A percentile compares a stretch with the other conserved stretches of the same genome.
Conservation (phyloP, 2,329 filamentous ascomycete species). For the Gremmenia infestans region DNA sequence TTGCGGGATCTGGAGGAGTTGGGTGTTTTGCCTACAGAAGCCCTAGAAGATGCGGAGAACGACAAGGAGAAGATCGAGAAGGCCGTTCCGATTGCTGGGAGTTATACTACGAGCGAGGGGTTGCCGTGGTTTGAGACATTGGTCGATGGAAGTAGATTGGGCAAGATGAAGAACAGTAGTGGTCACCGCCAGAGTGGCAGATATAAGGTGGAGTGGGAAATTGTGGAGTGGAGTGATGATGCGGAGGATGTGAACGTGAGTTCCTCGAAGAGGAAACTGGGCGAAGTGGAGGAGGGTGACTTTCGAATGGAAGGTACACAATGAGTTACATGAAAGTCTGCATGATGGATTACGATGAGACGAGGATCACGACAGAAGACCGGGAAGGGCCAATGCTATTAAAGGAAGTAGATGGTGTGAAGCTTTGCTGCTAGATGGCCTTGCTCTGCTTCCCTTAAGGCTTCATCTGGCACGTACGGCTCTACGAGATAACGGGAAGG, state of each 20-base stretch:
- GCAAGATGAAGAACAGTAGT: slow-evolving; percentile 57
- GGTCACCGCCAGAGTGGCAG: slow-evolving; percentile 51
- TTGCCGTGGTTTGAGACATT: slow-evolving; percentile 84
- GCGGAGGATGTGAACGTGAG: slow-evolving; percentile 33
- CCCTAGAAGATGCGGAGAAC: slow-evolving; percentile 31
- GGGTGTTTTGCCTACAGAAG: slow-evolving; percentile 58
- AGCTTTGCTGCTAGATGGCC: background rate
- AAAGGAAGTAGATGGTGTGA: background rate
- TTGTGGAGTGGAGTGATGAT: slow-evolving; percentile 64
- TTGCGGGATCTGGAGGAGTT: slow-evolving; percentile 68
- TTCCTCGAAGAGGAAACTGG: slow-evolving; percentile 50
- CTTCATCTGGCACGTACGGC: background rate
- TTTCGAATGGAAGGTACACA: slow-evolving; percentile 6
- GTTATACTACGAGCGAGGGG: slow-evolving; percentile 38
- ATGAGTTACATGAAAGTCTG: slow-evolving; percentile 8
- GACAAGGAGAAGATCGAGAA: slow-evolving; percentile 21
- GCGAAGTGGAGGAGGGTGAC: slow-evolving; percentile 28
- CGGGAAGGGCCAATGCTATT: background rate
- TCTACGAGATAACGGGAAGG: background rate
- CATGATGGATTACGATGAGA: background rate
- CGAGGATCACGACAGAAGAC: background rate
- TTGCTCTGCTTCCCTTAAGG: background rate
- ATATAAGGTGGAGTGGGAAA: slow-evolving; percentile 74
- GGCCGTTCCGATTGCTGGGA: slow-evolving; percentile 22
- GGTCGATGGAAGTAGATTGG: slow-evolving; percentile 69